Percentiles rank a stretch among this genome's conserved stretches.
Evolutionary conservation across 208 protist species (phyloP).

Genomic region (Strigomonas culicis): DNA sequence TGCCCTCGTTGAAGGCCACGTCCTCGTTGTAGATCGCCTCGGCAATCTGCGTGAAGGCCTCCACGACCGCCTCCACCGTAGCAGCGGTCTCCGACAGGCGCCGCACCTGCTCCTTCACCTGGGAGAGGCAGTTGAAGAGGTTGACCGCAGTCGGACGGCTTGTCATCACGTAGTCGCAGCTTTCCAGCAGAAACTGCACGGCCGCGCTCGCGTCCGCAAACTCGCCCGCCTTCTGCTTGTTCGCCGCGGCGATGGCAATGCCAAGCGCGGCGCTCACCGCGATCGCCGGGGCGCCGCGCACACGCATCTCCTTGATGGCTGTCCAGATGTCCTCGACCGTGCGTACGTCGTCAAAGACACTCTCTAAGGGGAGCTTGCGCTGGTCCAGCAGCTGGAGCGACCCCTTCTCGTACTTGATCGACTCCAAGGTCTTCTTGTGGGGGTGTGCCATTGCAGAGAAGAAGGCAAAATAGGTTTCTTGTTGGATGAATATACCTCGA

Average conservation of each 20-base stretch:
- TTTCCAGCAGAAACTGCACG: slow-evolving; percentile 51
- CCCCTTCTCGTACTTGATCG: slow-evolving; percentile 70
- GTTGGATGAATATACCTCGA: neutral
- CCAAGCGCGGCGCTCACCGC: slow-evolving; percentile 92
- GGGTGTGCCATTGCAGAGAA: slow-evolving; percentile 28
- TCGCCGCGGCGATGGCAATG: slow-evolving; percentile 82
- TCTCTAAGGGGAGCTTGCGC: slow-evolving; percentile 76
- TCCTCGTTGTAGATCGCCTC: slow-evolving; percentile 89
- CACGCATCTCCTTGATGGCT: slow-evolving; percentile 93
- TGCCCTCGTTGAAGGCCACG: slow-evolving; percentile 88
- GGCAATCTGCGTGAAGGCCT: slow-evolving; percentile 57
- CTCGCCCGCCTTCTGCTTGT: slow-evolving; percentile 23
- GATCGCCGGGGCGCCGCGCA: slow-evolving; percentile 95
- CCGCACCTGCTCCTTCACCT: slow-evolving; percentile 52
- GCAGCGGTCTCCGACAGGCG: slow-evolving; percentile 10
- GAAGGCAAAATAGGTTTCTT: neutral
- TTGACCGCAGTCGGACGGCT: slow-evolving; percentile 96
- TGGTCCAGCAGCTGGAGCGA: slow-evolving; percentile 79
- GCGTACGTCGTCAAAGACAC: slow-evolving; percentile 72
- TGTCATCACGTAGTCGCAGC: slow-evolving; percentile 87
- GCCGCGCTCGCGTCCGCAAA: slow-evolving; percentile 31
- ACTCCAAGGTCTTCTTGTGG: slow-evolving; percentile 69
- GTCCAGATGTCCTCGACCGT: slow-evolving; percentile 84
- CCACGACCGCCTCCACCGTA: slow-evolving; percentile 33
- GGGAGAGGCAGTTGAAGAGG: slow-evolving; percentile 86